phyloP scores from a whole-genome alignment of 106 monocot species.

The Dioscorea dumetorum region DNA sequence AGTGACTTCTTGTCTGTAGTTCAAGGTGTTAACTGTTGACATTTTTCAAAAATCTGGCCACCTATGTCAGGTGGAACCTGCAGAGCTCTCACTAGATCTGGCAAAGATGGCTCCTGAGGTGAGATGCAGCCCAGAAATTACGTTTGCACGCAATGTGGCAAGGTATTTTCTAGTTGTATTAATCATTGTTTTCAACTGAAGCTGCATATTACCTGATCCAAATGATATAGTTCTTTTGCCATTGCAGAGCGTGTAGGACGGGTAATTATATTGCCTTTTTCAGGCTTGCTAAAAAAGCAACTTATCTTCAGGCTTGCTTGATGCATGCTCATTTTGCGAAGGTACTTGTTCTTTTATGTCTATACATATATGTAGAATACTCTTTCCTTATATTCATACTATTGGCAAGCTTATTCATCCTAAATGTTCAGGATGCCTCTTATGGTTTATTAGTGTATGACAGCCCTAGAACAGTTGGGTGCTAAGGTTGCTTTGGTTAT shows the following conservation, averaged over 20 bases:
- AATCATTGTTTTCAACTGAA: not conserved
- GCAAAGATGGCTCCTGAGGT: conserved; percentile 87
- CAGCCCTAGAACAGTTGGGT: too few species aligned
- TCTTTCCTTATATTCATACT: not conserved
- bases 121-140: conserved; percentile 66
- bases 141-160: conserved; percentile 86
- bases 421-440: too few species aligned
- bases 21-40: not conserved
- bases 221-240: conserved; percentile 1
- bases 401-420: too few species aligned
- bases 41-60: not conserved
- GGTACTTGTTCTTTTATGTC: conserved; percentile 18
- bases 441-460: too few species aligned
- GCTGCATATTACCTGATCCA: too few species aligned
- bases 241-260: conserved; percentile 74
- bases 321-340: conserved; percentile 99
- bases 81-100: conserved; percentile 96
- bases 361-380: not conserved
- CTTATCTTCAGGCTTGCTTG: conserved; percentile 90
- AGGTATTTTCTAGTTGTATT: conserved; percentile 34
- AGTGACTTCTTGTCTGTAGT: conserved; percentile 4
- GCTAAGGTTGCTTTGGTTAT: too few species aligned
- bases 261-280: conserved; percentile 91
- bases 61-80: conserved; percentile 78
- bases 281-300: conserved; percentile 86